Conservation (phyloP, 805 yeast species). For the Saturnispora gosingensis region DNA sequence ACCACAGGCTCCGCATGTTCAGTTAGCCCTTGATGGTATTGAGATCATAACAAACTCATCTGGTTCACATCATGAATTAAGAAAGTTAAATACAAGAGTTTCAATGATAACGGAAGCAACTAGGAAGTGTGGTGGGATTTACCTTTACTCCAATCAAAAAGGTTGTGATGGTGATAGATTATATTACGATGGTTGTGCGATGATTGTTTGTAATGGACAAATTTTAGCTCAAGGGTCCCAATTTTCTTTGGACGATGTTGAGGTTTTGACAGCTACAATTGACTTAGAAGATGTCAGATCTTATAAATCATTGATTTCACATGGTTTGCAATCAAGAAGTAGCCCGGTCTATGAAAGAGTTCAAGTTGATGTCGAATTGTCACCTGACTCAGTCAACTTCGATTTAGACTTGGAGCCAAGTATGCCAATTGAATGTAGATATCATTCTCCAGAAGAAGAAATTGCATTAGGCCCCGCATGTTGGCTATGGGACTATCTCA, state of each 20-base stretch:
- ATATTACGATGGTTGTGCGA: slow-evolving; percentile 95
- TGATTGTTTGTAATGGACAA: slow-evolving; percentile 85
- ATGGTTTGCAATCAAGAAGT: slow-evolving; percentile 57
- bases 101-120: slow-evolving; percentile 87
- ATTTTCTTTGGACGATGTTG: slow-evolving; percentile 84
- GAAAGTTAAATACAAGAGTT: slow-evolving; percentile 81
- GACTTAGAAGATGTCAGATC: slow-evolving; percentile 86
- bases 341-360: slow-evolving; percentile 43
- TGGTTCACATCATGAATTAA: slow-evolving; percentile 95
- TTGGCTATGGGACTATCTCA: slow-evolving; percentile 97
- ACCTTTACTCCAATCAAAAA: slow-evolving; percentile 85
- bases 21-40: slow-evolving; percentile 91
- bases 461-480: slow-evolving; percentile 98
- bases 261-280: slow-evolving; percentile 90
- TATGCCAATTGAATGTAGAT: slow-evolving; percentile 37
- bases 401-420: slow-evolving; percentile 58
- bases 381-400: slow-evolving; percentile 51
- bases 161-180: slow-evolving; percentile 98
- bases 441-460: slow-evolving; percentile 88
- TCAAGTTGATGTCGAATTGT: slow-evolving; percentile 53
- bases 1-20: slow-evolving; percentile 90
- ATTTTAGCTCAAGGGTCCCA: slow-evolving; percentile 92
- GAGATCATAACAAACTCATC: slow-evolving; percentile 93
- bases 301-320: slow-evolving; percentile 64
- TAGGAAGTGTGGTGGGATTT: slow-evolving; percentile 92